Evolutionary conservation across 441 rosid species (phyloP).

Genomic region (Adansonia grandidieri): DNA sequence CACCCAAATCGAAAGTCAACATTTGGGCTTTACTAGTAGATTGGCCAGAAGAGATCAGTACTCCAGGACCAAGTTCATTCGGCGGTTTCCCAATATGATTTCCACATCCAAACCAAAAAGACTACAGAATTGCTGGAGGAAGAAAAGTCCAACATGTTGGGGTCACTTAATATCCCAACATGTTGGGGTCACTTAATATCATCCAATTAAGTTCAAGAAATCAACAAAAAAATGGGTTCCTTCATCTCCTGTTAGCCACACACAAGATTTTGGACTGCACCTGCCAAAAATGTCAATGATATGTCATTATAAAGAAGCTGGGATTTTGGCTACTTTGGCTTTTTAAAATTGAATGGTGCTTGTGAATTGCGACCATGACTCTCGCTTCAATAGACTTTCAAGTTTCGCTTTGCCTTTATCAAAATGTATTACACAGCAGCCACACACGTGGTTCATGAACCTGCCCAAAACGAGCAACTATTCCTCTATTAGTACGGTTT

Average conservation of each 20-base stretch:
- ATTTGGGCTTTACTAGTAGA: neutral
- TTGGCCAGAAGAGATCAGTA: neutral
- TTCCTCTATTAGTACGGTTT: neutral
- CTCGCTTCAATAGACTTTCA: neutral
- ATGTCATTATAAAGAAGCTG: slow-evolving; percentile 9
- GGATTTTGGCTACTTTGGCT: neutral
- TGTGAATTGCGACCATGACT: neutral
- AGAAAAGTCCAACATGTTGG: neutral
- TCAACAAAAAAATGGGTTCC: neutral
- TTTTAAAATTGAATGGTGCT: neutral
- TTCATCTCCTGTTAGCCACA: neutral
- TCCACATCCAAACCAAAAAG: neutral
- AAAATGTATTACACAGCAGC: neutral
- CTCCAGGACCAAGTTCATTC: neutral
- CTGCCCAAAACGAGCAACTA: slow-evolving; percentile 3
- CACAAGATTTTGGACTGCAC: neutral
- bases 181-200: neutral
- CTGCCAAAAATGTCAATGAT: slow-evolving; percentile 10
- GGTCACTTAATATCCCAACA: neutral
- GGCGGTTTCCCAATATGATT: neutral
- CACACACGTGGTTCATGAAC: slow-evolving; percentile 41
- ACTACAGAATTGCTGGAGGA: neutral
- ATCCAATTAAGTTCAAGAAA: neutral
- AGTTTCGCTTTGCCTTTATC: neutral
- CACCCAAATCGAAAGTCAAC: neutral